A percentile compares a stretch with the other conserved stretches of the same genome.
Conservation (phyloP, 129 eudicot genomes). For the Tagetes patula region DNA sequence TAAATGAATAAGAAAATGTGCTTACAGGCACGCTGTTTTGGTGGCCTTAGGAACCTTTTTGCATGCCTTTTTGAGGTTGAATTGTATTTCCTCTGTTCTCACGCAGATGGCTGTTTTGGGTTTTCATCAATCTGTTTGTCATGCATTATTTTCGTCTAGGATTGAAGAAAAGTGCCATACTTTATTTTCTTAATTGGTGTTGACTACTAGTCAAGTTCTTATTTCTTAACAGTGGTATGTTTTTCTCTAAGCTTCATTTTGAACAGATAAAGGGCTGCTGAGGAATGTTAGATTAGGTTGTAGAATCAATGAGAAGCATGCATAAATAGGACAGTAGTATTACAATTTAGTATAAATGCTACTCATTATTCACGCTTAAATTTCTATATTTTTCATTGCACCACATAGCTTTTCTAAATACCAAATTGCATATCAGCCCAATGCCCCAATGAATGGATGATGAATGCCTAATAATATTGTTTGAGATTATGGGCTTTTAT, state of each 20-base stretch:
- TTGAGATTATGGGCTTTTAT: not conserved
- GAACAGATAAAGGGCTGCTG: not conserved
- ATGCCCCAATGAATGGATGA: not conserved
- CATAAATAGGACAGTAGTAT: not conserved
- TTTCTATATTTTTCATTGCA: not conserved
- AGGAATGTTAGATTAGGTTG: not conserved
- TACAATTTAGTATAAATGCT: slow-evolving; percentile 1
- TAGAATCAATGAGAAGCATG: not conserved
- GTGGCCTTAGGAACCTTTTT: too few relatives aligned
- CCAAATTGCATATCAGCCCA: not conserved
- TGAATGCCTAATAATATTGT: slow-evolving; percentile 5
- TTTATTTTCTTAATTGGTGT: not conserved
- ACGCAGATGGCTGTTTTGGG: slow-evolving; percentile 7
- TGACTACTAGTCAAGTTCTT: slow-evolving; percentile 3
- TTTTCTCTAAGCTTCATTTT: not conserved
- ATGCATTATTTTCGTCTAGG: not conserved
- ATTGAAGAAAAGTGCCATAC: not conserved
- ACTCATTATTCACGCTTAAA: not conserved
- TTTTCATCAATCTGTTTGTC: not conserved
- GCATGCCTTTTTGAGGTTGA: not conserved
- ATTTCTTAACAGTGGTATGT: not conserved
- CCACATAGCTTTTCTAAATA: not conserved
- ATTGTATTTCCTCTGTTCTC: not conserved
- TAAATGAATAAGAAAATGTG: too few relatives aligned
- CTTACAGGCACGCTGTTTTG: too few relatives aligned